Conservation (phyloP, 2,329 filamentous ascomycete species). For the Curvularia hawaiiensis region DNA sequence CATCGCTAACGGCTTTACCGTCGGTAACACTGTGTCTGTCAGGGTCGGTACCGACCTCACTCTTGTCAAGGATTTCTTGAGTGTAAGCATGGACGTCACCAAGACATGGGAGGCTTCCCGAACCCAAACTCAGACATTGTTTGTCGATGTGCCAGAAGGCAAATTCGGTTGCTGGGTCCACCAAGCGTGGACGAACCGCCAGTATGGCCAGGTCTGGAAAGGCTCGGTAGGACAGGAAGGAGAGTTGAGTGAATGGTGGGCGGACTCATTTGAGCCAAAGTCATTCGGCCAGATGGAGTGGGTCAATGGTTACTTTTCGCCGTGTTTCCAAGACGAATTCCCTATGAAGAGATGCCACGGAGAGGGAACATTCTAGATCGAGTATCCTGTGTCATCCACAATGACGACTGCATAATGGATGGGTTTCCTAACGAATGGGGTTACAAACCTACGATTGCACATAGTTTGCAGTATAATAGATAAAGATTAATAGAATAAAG, state of each 20-base stretch:
- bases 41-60: slow-evolving; percentile 19
- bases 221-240: slow-evolving; percentile 44
- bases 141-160: slow-evolving; percentile 42
- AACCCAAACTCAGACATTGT: slow-evolving; percentile 37
- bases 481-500: neutral
- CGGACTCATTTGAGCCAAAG: slow-evolving; percentile 45
- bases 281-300: slow-evolving; percentile 42
- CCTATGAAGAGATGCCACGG: slow-evolving; percentile 49
- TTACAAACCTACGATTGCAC: neutral
- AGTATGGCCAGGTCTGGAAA: slow-evolving; percentile 42
- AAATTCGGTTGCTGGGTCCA: slow-evolving; percentile 50
- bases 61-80: slow-evolving; percentile 36
- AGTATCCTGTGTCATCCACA: neutral
- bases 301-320: slow-evolving; percentile 49
- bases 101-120: slow-evolving; percentile 40
- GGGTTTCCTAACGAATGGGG: neutral
- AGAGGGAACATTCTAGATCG: slow-evolving; percentile 25
- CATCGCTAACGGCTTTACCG: slow-evolving; percentile 45
- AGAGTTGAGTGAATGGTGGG: slow-evolving; percentile 34
- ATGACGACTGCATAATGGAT: neutral
- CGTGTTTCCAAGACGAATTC: slow-evolving; percentile 47
- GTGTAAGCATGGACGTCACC: slow-evolving; percentile 33
- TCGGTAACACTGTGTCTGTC: slow-evolving; percentile 44
- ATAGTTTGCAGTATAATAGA: neutral
- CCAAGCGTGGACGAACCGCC: slow-evolving; percentile 44